phyloP scores from a whole-genome alignment of 2,329 filamentous ascomycete genomes.

The Fusarium avenaceum region DNA sequence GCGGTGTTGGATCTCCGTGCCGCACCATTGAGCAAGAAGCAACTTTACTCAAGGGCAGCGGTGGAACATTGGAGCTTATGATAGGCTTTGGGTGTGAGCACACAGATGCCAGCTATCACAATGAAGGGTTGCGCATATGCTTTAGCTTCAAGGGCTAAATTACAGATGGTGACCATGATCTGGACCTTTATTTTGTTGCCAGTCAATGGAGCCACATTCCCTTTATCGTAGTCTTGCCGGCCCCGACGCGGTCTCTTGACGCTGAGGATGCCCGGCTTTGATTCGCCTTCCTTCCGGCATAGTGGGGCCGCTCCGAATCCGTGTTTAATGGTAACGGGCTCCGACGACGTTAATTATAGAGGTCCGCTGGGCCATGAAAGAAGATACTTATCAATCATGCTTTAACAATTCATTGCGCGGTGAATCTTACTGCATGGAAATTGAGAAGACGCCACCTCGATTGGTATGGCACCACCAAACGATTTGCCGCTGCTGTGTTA shows the following conservation, averaged over 20 bases:
- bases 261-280: constrained; percentile 9
- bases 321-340: constrained; percentile 7
- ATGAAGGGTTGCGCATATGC: constrained; percentile 24
- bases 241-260: constrained; percentile 10
- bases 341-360: constrained; percentile 4
- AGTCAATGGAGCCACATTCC: constrained; percentile 31
- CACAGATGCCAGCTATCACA: constrained; percentile 6
- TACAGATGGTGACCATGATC: constrained; percentile 30
- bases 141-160: constrained; percentile 37
- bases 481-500: constrained; percentile 7
- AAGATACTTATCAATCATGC: neutral
- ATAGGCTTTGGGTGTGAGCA: constrained; percentile 17
- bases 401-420: neutral
- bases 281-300: constrained; percentile 26
- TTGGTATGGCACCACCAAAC: constrained; percentile 12
- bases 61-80: constrained; percentile 19
- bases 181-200: constrained; percentile 34
- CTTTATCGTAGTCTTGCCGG: constrained; percentile 16
- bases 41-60: constrained; percentile 23
- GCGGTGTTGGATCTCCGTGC: constrained; percentile 10
- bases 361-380: neutral
- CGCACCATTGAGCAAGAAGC: constrained; percentile 23
- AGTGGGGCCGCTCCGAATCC: constrained; percentile 36
- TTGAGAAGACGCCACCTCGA: neutral
- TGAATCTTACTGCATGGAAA: neutral